Conservation (phyloP, 257 asterid species). For the Solanum chiquidenum region DNA sequence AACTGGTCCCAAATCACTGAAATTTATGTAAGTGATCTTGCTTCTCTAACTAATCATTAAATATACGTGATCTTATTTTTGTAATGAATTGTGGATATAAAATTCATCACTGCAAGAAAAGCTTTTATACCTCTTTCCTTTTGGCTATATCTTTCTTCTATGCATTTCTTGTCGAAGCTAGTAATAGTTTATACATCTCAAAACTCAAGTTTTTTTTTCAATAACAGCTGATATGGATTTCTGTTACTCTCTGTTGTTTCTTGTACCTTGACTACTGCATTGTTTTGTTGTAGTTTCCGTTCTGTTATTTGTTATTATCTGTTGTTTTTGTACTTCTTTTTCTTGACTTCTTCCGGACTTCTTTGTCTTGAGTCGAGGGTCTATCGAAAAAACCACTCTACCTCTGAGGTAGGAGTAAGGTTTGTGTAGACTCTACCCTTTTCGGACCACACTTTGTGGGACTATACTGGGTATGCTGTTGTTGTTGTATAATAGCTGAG, state of each 20-base stretch:
- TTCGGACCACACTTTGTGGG: background rate
- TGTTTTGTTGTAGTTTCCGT: background rate
- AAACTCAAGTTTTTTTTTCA: background rate
- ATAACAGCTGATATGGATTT: background rate
- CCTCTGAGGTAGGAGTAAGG: background rate
- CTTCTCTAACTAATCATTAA: background rate
- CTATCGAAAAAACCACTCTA: background rate
- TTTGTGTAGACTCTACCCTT: background rate
- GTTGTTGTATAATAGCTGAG: background rate
- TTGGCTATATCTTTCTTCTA: background rate
- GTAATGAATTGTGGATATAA: background rate
- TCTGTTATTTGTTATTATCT: background rate
- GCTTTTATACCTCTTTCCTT: background rate
- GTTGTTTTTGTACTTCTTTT: background rate
- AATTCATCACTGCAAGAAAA: background rate
- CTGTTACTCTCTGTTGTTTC: background rate
- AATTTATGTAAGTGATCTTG: background rate
- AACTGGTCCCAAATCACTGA: too few relatives aligned
- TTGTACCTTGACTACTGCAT: background rate
- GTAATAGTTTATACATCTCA: background rate
- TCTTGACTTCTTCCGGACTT: background rate
- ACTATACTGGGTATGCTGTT: background rate
- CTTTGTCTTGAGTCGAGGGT: background rate
- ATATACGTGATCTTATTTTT: background rate
- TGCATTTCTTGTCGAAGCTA: background rate